These are phyloP conservation scores for Gaillardinia entomophila DNA, from an alignment of 805 yeast genomes.

Conservation along the genomic window DNA sequence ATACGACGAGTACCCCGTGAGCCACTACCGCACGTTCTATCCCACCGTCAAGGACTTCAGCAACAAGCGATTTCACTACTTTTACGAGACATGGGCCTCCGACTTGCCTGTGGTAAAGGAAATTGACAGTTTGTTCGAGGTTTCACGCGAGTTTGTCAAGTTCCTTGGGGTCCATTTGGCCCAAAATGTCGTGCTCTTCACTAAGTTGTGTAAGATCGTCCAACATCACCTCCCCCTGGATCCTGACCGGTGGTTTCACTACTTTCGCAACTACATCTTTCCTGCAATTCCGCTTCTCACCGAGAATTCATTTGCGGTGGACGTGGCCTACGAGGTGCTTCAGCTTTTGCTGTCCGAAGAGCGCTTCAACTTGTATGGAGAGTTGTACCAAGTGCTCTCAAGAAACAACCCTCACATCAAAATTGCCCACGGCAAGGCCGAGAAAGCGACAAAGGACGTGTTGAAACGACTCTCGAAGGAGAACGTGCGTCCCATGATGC, in stretches of 20 bases:
- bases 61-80: slow-evolving; percentile 28
- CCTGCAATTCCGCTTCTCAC: slow-evolving; percentile 54
- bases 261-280: slow-evolving; percentile 57
- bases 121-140: slow-evolving; percentile 40
- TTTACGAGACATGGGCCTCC: slow-evolving; percentile 45
- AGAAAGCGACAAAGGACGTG: slow-evolving; percentile 70
- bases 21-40: slow-evolving; percentile 22
- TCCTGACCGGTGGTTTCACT: slow-evolving; percentile 46
- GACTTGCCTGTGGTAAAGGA: slow-evolving; percentile 31
- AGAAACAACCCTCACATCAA: slow-evolving; percentile 54
- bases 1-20: slow-evolving; percentile 16
- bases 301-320: slow-evolving; percentile 53
- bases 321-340: slow-evolving; percentile 54
- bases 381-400: slow-evolving; percentile 52
- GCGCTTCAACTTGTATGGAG: slow-evolving; percentile 78
- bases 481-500: slow-evolving; percentile 66
- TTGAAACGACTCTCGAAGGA: slow-evolving; percentile 79
- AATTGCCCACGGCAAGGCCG: slow-evolving; percentile 59
- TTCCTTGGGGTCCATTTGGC: slow-evolving; percentile 55
- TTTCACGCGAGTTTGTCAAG: slow-evolving; percentile 44
- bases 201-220: slow-evolving; percentile 60
- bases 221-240: slow-evolving; percentile 23
- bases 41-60: slow-evolving; percentile 19
- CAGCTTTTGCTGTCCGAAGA: slow-evolving; percentile 50
- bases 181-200: slow-evolving; percentile 40